These are phyloP conservation scores for Taphrina pruni DNA, from an alignment of 1,139 yeast genomes.

Conservation along the genomic window DNA sequence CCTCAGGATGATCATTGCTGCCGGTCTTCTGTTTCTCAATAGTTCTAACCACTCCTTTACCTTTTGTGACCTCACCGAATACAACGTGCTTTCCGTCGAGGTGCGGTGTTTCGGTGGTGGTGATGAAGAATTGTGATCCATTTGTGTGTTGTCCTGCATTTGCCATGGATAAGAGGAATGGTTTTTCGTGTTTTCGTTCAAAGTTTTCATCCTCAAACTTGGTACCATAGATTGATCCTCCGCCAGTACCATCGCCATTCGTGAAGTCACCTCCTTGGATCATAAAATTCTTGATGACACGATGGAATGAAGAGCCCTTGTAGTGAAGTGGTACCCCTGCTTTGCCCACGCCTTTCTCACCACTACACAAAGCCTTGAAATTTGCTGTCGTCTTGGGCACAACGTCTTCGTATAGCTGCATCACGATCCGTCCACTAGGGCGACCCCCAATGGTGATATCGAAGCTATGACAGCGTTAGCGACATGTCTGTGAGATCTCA, in stretches of 20 bases:
- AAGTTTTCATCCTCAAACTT: conserved; percentile 95
- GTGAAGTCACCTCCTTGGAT: conserved; percentile 98
- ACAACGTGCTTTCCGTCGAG: conserved; percentile 93
- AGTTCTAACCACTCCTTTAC: conserved; percentile 78
- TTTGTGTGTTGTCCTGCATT: conserved; percentile 93
- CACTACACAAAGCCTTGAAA: conserved; percentile 87
- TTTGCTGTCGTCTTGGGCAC: conserved; percentile 95
- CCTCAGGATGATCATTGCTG: conserved; percentile 63
- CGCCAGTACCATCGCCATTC: conserved; percentile 88
- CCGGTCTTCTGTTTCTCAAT: conserved; percentile 60
- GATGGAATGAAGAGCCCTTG: conserved; percentile 84
- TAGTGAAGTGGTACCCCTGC: conserved; percentile 58
- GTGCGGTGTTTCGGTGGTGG: conserved; percentile 71
- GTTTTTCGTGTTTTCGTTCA: conserved; percentile 72
- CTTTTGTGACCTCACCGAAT: conserved; percentile 85
- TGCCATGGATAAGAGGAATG: conserved; percentile 85
- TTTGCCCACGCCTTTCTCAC: conserved; percentile 82
- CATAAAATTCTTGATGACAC: conserved; percentile 87
- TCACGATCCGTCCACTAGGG: conserved; percentile 69
- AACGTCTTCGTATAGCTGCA: conserved; percentile 57
- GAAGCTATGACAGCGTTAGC: conserved; percentile 51
- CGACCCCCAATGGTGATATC: conserved; percentile 69
- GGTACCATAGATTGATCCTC: conserved; percentile 97
- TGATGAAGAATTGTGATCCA: conserved; percentile 93
- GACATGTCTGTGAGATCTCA: background rate